Percentiles rank a stretch among this genome's conserved stretches.
phyloP scores from a whole-genome alignment of 1,284 basidiomycete genomes.

The Volvariella surrecta region DNA sequence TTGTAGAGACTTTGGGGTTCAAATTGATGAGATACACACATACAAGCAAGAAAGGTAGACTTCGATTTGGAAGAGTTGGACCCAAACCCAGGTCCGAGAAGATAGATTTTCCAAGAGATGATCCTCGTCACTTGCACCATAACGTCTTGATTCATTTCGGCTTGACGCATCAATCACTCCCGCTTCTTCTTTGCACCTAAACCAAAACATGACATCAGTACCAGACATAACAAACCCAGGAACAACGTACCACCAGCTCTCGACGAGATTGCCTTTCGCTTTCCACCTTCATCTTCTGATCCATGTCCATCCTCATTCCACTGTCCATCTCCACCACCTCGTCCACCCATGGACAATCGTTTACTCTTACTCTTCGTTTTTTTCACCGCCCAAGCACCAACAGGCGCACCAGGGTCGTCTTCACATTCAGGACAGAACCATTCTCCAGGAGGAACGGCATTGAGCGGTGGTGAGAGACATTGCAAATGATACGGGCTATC shows the following conservation, averaged over 20 bases:
- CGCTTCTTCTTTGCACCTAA: neutral
- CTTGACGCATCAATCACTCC: too few species aligned
- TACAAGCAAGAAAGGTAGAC: too few species aligned
- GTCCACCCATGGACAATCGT: neutral
- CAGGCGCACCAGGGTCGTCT: conserved; percentile 32
- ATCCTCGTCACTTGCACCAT: too few species aligned
- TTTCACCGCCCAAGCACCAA: conserved; percentile 26
- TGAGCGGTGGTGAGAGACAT: conserved; percentile 76
- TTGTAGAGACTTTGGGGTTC: too few species aligned
- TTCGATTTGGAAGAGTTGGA: too few species aligned
- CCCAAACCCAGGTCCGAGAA: too few species aligned
- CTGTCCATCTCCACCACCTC: conserved; percentile 8
- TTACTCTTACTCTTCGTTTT: conserved; percentile 19
- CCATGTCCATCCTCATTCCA: conserved; percentile 12
- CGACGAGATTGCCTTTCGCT: conserved; percentile 20
- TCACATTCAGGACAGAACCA: conserved; percentile 84
- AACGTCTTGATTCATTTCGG: too few species aligned
- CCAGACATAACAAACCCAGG: neutral
- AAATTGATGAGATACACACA: too few species aligned
- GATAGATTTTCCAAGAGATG: too few species aligned
- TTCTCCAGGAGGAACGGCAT: conserved; percentile 77
- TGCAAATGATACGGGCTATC: conserved; percentile 82
- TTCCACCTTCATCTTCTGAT: conserved; percentile 14
- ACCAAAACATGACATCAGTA: neutral
- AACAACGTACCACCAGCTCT: conserved; percentile 11